Conservation (phyloP, 1,284 basidiomycete genomes). For the Trichosporon asahii region DNA sequence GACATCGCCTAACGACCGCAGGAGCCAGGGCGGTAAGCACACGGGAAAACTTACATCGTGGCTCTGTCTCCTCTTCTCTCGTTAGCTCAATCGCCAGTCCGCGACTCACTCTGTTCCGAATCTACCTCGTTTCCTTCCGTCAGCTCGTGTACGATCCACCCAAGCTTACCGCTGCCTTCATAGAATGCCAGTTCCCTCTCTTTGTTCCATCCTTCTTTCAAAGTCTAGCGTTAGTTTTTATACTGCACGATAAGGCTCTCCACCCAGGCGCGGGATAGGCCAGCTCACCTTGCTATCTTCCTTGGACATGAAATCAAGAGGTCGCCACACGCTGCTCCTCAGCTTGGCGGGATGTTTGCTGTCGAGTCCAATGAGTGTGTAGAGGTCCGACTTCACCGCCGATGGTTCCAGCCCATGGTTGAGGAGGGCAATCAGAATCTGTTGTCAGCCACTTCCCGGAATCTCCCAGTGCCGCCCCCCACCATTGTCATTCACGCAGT, state of each 20-base stretch:
- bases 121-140: background rate
- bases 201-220: background rate
- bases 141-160: background rate
- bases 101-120: background rate
- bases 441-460: background rate
- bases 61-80: too few relatives aligned
- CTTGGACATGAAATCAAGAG: constrained; percentile 30
- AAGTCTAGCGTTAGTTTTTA: background rate
- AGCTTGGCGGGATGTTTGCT: constrained; percentile 46
- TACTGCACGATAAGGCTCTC: background rate
- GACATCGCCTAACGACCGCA: too few relatives aligned
- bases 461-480: background rate
- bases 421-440: constrained; percentile 31
- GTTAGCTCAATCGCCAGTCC: too few relatives aligned
- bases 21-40: too few relatives aligned
- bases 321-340: constrained; percentile 38
- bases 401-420: constrained; percentile 38
- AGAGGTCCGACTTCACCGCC: constrained; percentile 42
- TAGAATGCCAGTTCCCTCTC: background rate
- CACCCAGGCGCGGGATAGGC: background rate
- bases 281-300: constrained; percentile 28
- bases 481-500: background rate
- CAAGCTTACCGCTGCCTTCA: background rate
- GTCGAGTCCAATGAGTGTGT: constrained; percentile 47
- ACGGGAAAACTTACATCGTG: too few relatives aligned